A percentile compares a stretch with the other conserved stretches of the same genome.
Conservation (phyloP, 306 rosid species). For the Cicer judaicum region DNA sequence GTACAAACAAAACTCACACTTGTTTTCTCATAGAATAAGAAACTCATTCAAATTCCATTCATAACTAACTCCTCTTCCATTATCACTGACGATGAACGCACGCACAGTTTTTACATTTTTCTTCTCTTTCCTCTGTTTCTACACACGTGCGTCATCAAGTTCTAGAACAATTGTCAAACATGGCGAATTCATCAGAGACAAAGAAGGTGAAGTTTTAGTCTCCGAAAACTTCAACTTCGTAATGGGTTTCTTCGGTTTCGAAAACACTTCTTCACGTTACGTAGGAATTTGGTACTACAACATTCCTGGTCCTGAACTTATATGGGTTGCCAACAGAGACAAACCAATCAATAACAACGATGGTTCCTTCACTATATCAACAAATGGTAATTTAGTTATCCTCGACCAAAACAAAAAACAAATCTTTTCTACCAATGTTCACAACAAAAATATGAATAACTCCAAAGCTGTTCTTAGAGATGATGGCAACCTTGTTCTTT, state of each 20-base stretch:
- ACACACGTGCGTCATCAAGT: conserved; percentile 48
- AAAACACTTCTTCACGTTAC: conserved; percentile 54
- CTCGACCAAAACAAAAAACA: conserved; percentile 38
- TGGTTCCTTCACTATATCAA: conserved; percentile 55
- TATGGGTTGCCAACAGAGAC: conserved; percentile 83
- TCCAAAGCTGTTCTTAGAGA: conserved; percentile 46
- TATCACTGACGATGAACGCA: background rate
- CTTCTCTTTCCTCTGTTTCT: conserved; percentile 37
- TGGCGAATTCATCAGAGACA: conserved; percentile 49
- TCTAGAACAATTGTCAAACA: conserved; percentile 43
- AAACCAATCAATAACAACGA: conserved; percentile 51
- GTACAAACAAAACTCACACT: background rate
- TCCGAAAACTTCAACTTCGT: conserved; percentile 51
- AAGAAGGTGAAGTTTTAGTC: conserved; percentile 47
- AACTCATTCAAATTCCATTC: background rate
- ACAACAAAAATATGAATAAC: conserved; percentile 11
- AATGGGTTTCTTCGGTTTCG: conserved; percentile 71
- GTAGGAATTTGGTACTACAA: conserved; percentile 75
- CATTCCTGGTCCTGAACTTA: conserved; percentile 15
- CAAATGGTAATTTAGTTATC: conserved; percentile 61
- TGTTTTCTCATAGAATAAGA: background rate
- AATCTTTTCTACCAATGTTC: conserved; percentile 61
- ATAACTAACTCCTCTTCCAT: no score
- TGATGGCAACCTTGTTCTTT: conserved; percentile 62
- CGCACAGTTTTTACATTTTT: conserved; percentile 3